Conservation (phyloP, 768 basidiomycete genomes). For the Pleurotus giganteus region DNA sequence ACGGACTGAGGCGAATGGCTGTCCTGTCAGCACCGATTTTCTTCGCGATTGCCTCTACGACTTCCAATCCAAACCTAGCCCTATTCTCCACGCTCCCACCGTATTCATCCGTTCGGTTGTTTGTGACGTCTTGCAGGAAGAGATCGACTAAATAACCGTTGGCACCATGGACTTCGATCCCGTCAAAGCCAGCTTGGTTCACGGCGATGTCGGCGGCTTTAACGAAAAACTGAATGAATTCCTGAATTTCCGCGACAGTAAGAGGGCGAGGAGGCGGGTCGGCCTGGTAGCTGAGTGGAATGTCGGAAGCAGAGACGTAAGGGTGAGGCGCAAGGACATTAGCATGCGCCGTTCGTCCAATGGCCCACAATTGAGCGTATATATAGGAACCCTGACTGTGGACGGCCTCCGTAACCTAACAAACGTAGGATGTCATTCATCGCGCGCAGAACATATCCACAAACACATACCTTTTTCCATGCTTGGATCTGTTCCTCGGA, state of each 20-base stretch:
- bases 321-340: slow-evolving; percentile 23
- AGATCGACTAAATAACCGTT: slow-evolving; percentile 58
- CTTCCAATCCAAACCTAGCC: slow-evolving; percentile 51
- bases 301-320: slow-evolving; percentile 24
- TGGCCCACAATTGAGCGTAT: slow-evolving; percentile 42
- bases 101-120: slow-evolving; percentile 60
- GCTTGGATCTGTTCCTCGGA: slow-evolving; percentile 35
- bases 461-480: slow-evolving; percentile 36
- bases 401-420: not conserved
- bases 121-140: slow-evolving; percentile 56
- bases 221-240: slow-evolving; percentile 48
- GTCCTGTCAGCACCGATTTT: slow-evolving; percentile 53
- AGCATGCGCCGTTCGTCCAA: slow-evolving; percentile 31
- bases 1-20: slow-evolving; percentile 58
- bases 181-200: slow-evolving; percentile 63
- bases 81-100: slow-evolving; percentile 66
- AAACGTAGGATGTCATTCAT: not conserved
- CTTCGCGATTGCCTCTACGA: slow-evolving; percentile 46
- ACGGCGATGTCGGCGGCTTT: slow-evolving; percentile 56
- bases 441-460: not conserved
- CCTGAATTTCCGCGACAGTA: slow-evolving; percentile 44
- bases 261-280: slow-evolving; percentile 35
- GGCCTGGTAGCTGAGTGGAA: slow-evolving; percentile 15
- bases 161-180: slow-evolving; percentile 46
- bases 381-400: slow-evolving; percentile 39